Evolutionary conservation across 345 rosid species (phyloP), one percentile per base, ranked within the genome.

Genomic region (Corymbia maculata): DNA sequence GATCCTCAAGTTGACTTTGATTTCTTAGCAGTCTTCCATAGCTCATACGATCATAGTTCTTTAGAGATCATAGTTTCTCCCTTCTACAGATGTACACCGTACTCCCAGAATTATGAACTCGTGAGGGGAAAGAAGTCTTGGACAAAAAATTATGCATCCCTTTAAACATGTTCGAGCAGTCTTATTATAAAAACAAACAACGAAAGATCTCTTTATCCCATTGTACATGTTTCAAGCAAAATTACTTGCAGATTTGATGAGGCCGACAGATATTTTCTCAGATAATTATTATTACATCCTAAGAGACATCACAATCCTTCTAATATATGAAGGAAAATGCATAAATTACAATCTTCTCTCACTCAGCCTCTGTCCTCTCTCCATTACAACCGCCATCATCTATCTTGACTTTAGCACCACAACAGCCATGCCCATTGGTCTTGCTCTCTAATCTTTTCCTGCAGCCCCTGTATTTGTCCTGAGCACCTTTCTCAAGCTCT

Each of bases 381-480:
- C 36, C 30, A 68, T 61, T 53, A 32, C 55, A 42, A 49, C 88
- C 91, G 49, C 88, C 91, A 16, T 87, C 90, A 21, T 86, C 92
- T 61, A 94, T 94, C 93, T 92, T 94, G 86, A 93, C 90, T 93
- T 96, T 95, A 44, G 89, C 59, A 70, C 93, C 94, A 85, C 96
- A 94, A 90, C 99, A 96, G 87, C 92, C 86, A 91, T 91, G 93
- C 51, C 86, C 87, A 19, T 68, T 75, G 42, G 86, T 89, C 89
- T 89, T 87, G 86, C 86, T 88, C 92, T 90, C 92, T 86, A 55
- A 87, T 88, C 91, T 88, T 88, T 88, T 90, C 85, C 79, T 80
- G 11, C 90, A 82, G 89, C 91, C 87, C 30, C 85, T 82, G 82
- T 26, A 89, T 89, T 30, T 86, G 9, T 32, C 82, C 22, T 14